Base-by-base conservation (phyloP, 176 grass and related monocot genomes). In the Avena sativa region DNA sequence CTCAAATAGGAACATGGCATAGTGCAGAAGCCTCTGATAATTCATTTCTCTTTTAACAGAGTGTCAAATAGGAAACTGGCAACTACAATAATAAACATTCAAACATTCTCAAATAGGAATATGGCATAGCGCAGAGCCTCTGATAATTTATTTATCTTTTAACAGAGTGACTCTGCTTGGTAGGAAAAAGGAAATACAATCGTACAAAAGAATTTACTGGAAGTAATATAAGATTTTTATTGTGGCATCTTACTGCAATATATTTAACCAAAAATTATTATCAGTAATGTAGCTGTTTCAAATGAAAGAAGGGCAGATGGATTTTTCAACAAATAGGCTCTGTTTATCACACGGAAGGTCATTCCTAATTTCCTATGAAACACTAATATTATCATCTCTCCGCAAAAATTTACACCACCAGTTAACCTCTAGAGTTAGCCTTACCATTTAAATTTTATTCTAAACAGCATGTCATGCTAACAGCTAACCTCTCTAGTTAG, bases 101-200 rank as follows among this genome's bases (percentile, higher is more conserved):
- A 26, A 81, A 52, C 46, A 26, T 65, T 56, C 68, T 83, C 66
- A 83, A 58, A 71, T 83, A 83, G 66, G 34, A 71, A n/a, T 4
- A 83, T 17, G 32, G 40, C 12, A 16, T 73, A 58, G 81, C 26
- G 32, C 21, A 73, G 52, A 28, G 79, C 21, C 53, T 25, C 1
- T 83, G 23, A 58, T 60, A 8, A 83, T 83, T 34, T 34, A 34
- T 34, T 34, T 34, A 2, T 34, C 32, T 34, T 34, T 34, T 34
- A 34, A 34, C 32, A 34, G 32, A 34, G 32, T 34, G 32, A 34
- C 32, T 34, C 79, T 68, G 44, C 61, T 32, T 20, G 5, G 55
- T 63, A 63, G 17, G 40, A 10, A 74, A 61, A 75, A 46, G 4
- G 16, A 84, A 84, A 71, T 75, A 62, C 40, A 75, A 20, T 52